A percentile compares a stretch with the other conserved stretches of the same genome.
Evolutionary conservation across 169 alveolate genomes (phyloP).

Genomic region (Cryptosporidium ryanae): DNA sequence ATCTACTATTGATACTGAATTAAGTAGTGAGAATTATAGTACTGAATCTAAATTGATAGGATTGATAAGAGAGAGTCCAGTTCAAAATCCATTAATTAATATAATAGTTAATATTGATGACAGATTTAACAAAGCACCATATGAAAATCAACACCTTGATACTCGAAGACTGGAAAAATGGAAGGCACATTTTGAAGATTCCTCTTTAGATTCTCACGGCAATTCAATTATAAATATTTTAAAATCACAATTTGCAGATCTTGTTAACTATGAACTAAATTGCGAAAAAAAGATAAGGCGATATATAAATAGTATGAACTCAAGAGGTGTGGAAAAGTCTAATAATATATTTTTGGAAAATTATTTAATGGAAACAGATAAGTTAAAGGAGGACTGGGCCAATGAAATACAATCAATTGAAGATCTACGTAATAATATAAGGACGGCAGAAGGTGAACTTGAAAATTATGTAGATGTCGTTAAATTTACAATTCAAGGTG

Average conservation of each 20-base stretch:
- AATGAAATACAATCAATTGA: conserved; percentile 41
- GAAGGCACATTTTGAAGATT: conserved; percentile 49
- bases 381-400: conserved; percentile 48
- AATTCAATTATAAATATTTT: conserved; percentile 14
- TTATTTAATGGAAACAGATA: conserved; percentile 64
- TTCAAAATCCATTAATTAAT: not conserved
- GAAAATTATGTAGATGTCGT: conserved; percentile 48
- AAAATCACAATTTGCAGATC: conserved; percentile 26
- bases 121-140: conserved; percentile 20
- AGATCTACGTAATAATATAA: conserved; percentile 1
- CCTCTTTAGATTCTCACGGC: conserved; percentile 15
- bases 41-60: conserved; percentile 21
- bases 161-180: conserved; percentile 38
- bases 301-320: conserved; percentile 12
- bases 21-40: not conserved
- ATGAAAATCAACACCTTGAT: not conserved
- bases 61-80: conserved; percentile 6
- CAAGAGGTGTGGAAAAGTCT: not conserved
- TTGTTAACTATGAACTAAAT: conserved; percentile 6
- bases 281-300: conserved; percentile 41
- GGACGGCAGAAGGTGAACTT: conserved; percentile 36
- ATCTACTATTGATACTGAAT: not conserved
- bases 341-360: conserved; percentile 12
- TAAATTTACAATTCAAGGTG: conserved; percentile 19
- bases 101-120: conserved; percentile 9